Conservation (phyloP, 768 basidiomycete species). For the Psilocybe tampanensis region DNA sequence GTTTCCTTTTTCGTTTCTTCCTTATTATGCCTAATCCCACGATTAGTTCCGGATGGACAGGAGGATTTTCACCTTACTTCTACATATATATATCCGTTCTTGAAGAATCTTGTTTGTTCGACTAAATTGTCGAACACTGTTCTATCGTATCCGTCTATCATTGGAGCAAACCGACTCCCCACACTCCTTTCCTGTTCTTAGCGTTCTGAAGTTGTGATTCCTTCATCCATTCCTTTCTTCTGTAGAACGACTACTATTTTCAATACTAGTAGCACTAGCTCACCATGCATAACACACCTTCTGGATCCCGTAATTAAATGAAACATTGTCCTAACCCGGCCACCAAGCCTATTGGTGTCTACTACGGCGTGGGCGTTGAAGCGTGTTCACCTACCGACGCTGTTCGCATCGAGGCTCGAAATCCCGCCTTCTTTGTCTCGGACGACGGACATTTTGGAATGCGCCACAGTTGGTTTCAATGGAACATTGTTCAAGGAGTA, state of each 20-base stretch:
- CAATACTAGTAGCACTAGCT: neutral
- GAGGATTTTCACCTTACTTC: neutral
- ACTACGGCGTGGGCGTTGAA: neutral
- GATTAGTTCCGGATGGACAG: neutral
- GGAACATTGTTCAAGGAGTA: neutral
- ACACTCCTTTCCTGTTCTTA: conserved; percentile 3
- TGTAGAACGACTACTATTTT: neutral
- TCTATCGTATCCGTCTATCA: neutral
- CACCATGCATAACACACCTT: neutral
- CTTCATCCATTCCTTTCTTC: neutral
- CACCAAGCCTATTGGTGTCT: neutral
- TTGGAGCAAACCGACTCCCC: neutral
- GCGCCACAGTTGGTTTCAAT: neutral
- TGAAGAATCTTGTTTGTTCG: neutral
- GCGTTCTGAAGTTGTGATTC: neutral
- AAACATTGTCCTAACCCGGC: neutral
- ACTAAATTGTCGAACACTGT: neutral
- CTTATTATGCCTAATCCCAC: neutral
- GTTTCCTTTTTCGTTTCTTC: no score
- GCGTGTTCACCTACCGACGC: no score
- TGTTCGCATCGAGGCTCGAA: neutral
- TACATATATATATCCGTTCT: neutral
- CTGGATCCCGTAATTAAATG: neutral
- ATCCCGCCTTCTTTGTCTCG: neutral
- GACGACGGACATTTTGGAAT: neutral